A percentile compares a stretch with the other conserved stretches of the same genome.
phyloP scores from a whole-genome alignment of 768 basidiomycete genomes.

The Hydnomerulius pinastri region DNA sequence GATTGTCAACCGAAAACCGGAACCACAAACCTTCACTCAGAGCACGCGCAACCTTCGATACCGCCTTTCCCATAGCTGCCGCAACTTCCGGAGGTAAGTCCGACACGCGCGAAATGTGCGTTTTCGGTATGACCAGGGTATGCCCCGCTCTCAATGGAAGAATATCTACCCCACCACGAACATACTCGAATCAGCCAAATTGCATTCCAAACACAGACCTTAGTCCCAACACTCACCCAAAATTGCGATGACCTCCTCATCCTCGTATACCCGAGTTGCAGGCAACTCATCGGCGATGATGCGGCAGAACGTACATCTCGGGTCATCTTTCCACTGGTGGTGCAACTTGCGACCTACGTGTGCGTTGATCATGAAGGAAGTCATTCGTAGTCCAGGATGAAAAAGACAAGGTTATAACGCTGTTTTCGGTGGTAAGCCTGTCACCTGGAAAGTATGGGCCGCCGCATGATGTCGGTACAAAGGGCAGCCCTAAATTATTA shows the following conservation, averaged over 20 bases:
- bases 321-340: constrained; percentile 49
- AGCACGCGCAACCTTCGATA: constrained; percentile 63
- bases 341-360: constrained; percentile 51
- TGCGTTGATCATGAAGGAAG: constrained; percentile 70
- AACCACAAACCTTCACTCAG: constrained; percentile 54
- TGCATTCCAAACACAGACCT: not conserved
- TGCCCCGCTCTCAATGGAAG: constrained; percentile 67
- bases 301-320: constrained; percentile 61
- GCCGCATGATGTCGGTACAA: not conserved
- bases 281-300: constrained; percentile 55
- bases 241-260: constrained; percentile 63
- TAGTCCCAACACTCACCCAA: constrained; percentile 46
- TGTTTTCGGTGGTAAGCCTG: not conserved
- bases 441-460: not conserved
- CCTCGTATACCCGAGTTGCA: constrained; percentile 57
- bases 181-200: not conserved
- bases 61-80: constrained; percentile 55
- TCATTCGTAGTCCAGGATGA: constrained; percentile 50
- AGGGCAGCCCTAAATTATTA: not conserved
- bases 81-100: constrained; percentile 65
- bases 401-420: not conserved
- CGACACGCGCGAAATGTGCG: constrained; percentile 60
- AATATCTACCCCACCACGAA: constrained; percentile 48
- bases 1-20: not conserved
- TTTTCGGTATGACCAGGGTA: constrained; percentile 70